phyloP scores from a whole-genome alignment of 163 green algal species.

The Chloromonas sp. region DNA sequence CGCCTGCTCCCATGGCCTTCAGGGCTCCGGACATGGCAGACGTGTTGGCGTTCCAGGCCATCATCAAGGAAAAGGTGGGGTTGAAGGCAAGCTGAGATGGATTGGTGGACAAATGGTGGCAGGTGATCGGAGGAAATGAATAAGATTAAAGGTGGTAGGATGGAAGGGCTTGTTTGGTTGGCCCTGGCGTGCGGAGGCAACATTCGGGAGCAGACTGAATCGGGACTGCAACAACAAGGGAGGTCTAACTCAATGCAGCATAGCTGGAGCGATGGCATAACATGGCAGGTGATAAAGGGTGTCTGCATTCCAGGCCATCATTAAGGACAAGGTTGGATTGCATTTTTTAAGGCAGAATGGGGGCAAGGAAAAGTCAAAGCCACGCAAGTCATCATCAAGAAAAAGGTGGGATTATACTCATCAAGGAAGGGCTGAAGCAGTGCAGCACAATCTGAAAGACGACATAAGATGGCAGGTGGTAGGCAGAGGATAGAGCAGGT shows the following conservation, averaged over 20 bases:
- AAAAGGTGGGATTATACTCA: no score
- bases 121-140: conserved; percentile 5
- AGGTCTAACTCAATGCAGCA: no score
- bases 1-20: background rate
- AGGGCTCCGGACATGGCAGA: conserved; percentile 27
- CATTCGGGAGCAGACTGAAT: no score
- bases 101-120: background rate
- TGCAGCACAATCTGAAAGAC: no score
- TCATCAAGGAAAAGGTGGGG: background rate
- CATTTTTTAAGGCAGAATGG: no score
- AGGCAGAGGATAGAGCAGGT: background rate
- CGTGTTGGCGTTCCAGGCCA: conserved; percentile 54
- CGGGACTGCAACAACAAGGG: no score
- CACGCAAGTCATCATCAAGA: no score
- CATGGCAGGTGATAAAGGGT: conserved; percentile 6
- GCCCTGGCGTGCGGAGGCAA: no score
- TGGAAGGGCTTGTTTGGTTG: no score
- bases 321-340: background rate
- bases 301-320: conserved; percentile 49
- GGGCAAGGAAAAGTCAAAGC: no score
- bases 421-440: no score
- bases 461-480: conserved; percentile 5
- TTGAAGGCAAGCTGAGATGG: background rate
- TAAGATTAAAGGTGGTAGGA: background rate
- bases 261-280: no score